Conservation (phyloP, 129 eudicot species). For the Helianthus annuus region DNA sequence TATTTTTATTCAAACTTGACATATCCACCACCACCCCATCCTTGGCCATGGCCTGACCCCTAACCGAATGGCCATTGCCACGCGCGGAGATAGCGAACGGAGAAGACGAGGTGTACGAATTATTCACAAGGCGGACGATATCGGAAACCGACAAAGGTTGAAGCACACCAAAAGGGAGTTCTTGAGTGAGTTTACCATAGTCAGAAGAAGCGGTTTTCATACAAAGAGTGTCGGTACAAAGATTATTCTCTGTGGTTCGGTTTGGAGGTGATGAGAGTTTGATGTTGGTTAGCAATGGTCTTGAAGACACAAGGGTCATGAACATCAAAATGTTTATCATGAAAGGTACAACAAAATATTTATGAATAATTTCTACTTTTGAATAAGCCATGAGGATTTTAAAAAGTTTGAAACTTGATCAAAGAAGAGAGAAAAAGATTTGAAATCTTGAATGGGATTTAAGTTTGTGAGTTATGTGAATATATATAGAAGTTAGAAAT, state of each 20-base stretch:
- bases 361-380: conserved; percentile 11
- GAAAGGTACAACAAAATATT: conserved; percentile 10
- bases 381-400: conserved; percentile 17
- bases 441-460: conserved; percentile 13
- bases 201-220: conserved; percentile 36
- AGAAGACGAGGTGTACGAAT: conserved; percentile 18
- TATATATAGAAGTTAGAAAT: conserved; percentile 12
- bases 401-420: background rate
- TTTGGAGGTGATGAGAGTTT: background rate
- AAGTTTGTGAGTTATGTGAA: conserved; percentile 10
- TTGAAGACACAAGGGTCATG: conserved; percentile 14
- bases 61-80: conserved; percentile 40
- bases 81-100: conserved; percentile 29
- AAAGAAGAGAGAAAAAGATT: conserved; percentile 12
- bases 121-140: conserved; percentile 19
- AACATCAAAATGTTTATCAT: conserved; percentile 8
- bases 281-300: conserved; percentile 7
- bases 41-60: conserved; percentile 43
- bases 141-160: conserved; percentile 30
- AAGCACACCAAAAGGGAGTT: conserved; percentile 34
- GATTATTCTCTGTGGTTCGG: conserved; percentile 12
- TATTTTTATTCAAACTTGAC: conserved; percentile 22
- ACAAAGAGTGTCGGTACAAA: conserved; percentile 26
- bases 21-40: conserved; percentile 43
- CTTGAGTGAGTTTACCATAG: conserved; percentile 25